Evolutionary conservation across 208 protist species (phyloP), one percentile per base, ranked within the genome.

Genomic region (Novymonas esmeraldas): DNA sequence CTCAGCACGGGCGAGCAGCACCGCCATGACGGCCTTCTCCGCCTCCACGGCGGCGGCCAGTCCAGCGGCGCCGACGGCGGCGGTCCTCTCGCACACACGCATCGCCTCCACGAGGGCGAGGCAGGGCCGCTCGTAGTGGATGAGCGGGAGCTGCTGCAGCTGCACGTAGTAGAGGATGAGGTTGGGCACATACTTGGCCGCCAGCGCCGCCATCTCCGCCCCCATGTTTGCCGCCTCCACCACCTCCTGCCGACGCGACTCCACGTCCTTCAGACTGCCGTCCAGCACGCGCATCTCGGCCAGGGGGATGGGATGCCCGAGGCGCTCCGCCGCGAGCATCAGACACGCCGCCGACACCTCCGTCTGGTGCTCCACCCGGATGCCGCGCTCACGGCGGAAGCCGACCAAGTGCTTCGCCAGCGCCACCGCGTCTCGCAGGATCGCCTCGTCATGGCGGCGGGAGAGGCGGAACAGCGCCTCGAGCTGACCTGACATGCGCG

Each of bases 311-410:
- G 89, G 89, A 48, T 82, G 75, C 16, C 74, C 70, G 42, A 72
- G 20, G 34, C 76, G 63, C 55, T 89, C 86, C 4, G 85, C 45
- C 1, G 89, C 86, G 41, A 95, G 73, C 78, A 91, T 70, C 50
- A 95, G 72, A 24, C 84, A 95, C 14, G 86, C 86, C 5, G 86
- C 89, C 1, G 82, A 75, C 3, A 86, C 69, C 45, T 89, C 89
- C 16, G 64, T 65, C 42, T 82, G 70, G 56, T 80, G 68, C 55
- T 84, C 78, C 11, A 87, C 67, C 11, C 77, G 74, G 39, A 84
- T 66, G 16, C 81, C 73, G 2, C 78, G 76, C 51, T 84, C 84
- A 6, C 84, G 81, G 28, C 89, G 76, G 16, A 72, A 67, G 28
- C 81, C 79, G 2, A 92, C 70, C 52, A 87, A 89, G 26, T 49